These are phyloP conservation scores for Erodium texanum DNA, from an alignment of 441 rosid genomes.

Conservation along the genomic window DNA sequence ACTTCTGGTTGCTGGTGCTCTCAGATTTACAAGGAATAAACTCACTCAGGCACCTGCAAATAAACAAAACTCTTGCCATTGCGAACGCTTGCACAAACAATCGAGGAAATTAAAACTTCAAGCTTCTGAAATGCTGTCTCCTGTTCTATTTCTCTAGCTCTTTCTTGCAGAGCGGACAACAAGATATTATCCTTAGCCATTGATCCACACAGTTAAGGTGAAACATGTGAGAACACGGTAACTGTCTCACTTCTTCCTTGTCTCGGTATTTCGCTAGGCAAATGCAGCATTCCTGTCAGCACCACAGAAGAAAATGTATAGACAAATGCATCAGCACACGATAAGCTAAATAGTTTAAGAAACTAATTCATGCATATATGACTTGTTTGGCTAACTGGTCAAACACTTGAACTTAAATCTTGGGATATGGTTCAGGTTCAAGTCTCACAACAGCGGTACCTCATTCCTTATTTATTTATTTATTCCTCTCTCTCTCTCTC, in stretches of 20 bases:
- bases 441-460: no score
- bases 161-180: conserved; percentile 93
- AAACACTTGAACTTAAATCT: no score
- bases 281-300: conserved; percentile 76
- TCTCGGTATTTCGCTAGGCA: conserved; percentile 77
- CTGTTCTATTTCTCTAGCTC: conserved; percentile 49
- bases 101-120: neutral
- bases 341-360: neutral
- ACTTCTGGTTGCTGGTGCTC: conserved; percentile 49
- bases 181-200: conserved; percentile 85
- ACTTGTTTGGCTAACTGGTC: no score
- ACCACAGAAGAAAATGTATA: no score
- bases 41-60: conserved; percentile 43
- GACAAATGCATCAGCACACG: neutral
- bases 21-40: conserved; percentile 26
- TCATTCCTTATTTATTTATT: no score
- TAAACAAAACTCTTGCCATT: conserved; percentile 15
- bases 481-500: no score
- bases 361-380: neutral
- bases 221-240: conserved; percentile 84
- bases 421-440: no score
- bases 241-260: conserved; percentile 70
- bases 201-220: conserved; percentile 90
- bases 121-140: neutral
- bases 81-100: neutral